Evolutionary conservation across 148 eudicot genomes (phyloP), one percentile per base, ranked within the genome.

Genomic region (Silene latifolia): DNA sequence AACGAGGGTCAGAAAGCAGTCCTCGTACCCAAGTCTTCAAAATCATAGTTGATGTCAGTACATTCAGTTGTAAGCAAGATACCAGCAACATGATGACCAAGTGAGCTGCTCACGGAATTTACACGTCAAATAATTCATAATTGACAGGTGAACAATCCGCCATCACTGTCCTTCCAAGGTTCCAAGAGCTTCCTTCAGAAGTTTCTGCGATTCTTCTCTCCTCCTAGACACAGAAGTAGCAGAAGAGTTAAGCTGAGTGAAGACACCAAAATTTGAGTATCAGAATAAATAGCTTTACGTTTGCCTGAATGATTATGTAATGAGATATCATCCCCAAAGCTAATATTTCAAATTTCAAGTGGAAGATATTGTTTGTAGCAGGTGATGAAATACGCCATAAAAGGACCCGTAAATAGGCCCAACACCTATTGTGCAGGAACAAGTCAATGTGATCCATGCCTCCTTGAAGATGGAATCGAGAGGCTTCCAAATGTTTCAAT

Each of bases 191-290:
- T 92, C 97, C 82, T 88, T 89, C 44, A 92, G 83, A 79, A 92
- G 90, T 74, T 73, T 80, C 48, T 88, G 94, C 44, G 97, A 89
- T 82, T 89, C 92, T 80, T 89, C 94, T 85, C 97, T 89, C 85
- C 97, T 88, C 89, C 97, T 91, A 76, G 46, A 74, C 65, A 46
- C 14, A 77, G 53, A 68, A 75, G 18, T 19, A 72, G 51, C 56
- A 51, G 4, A 70, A 70, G 61, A 13, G 44, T 70, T 51, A 51
- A 32, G 3, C 57, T 18, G 57, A 44, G 68, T 39, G n/a, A 13
- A 14, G 62, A 9, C 2, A 8, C 29, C 15, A 60, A 17, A 61
- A 29, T 7, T 60, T 46, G 27, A 35, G 23, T 11, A 39, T 39
- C 8, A 7, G 8, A 39, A 39, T 39, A 39, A 3, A 39, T 39